A percentile compares a stretch with the other conserved stretches of the same genome.
phyloP scores from a whole-genome alignment of 1,139 yeast genomes.

The Pichia sp. region DNA sequence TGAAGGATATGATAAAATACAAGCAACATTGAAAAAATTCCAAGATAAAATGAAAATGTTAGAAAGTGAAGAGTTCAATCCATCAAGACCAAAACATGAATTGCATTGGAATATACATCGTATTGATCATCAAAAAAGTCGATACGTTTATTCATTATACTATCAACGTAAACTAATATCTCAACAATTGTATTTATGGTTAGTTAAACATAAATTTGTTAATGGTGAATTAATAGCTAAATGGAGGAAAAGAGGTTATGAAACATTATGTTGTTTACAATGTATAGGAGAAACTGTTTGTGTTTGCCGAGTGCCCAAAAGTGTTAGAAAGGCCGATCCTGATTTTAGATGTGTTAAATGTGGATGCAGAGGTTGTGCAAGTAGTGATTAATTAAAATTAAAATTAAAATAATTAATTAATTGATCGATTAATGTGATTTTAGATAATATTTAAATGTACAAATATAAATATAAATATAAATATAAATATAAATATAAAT shows the following conservation, averaged over 20 bases:
- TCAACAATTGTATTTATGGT: constrained; percentile 68
- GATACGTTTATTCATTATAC: constrained; percentile 70
- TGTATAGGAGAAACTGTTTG: constrained; percentile 77
- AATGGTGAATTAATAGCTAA: constrained; percentile 75
- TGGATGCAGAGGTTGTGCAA: constrained; percentile 86
- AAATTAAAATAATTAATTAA: constrained; percentile 45
- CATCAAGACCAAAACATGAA: constrained; percentile 37
- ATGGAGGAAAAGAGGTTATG: constrained; percentile 90
- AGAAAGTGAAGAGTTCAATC: constrained; percentile 31
- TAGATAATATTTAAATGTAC: neutral
- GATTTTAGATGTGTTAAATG: constrained; percentile 68
- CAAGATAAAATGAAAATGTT: constrained; percentile 45
- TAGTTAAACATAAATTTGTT: constrained; percentile 58
- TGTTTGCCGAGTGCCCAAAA: constrained; percentile 84
- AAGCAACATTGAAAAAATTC: constrained; percentile 62
- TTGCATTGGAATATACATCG: constrained; percentile 52
- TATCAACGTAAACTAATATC: constrained; percentile 66
- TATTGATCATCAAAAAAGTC: constrained; percentile 64
- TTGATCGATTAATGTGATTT: no score
- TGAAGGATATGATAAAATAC: constrained; percentile 67
- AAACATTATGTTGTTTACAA: constrained; percentile 72
- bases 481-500: neutral
- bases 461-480: neutral
- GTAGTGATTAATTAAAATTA: constrained; percentile 61
- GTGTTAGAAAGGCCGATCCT: constrained; percentile 60